Conservation (phyloP, 177 flowering plant genomes). For the Vitis hybrid region DNA sequence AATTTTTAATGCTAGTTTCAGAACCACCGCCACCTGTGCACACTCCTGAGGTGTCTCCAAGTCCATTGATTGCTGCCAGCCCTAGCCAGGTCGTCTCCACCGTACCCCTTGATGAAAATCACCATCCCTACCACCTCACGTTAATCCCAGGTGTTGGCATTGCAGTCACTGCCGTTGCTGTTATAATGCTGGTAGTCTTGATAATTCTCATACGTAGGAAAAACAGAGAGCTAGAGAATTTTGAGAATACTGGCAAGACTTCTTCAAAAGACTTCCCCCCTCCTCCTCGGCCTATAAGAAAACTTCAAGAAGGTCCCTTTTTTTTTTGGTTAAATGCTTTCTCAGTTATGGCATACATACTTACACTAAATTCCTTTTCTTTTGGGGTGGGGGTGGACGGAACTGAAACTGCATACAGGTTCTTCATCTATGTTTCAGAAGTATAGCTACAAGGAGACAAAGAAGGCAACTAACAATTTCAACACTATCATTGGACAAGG, state of each 20-base stretch:
- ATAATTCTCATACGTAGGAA: conserved; percentile 76
- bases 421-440: conserved; percentile 69
- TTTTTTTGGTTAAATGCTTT: too few relatives aligned
- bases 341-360: too few relatives aligned
- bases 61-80: conserved; percentile 55
- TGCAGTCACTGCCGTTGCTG: conserved; percentile 61
- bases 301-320: conserved; percentile 84
- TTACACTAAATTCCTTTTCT: too few relatives aligned
- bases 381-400: too few relatives aligned
- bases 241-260: conserved; percentile 29
- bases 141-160: conserved; percentile 65
- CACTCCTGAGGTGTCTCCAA: conserved; percentile 29
- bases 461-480: conserved; percentile 82
- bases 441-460: conserved; percentile 81
- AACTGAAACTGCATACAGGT: too few relatives aligned
- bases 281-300: conserved; percentile 38
- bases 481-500: conserved; percentile 79
- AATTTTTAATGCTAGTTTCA: too few relatives aligned
- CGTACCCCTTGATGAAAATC: conserved; percentile 31
- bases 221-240: conserved; percentile 59
- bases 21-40: conserved; percentile 32
- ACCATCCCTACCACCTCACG: conserved; percentile 57
- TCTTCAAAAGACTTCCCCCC: conserved; percentile 43
- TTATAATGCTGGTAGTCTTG: conserved; percentile 57
- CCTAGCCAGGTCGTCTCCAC: conserved; percentile 45